phyloP scores from a whole-genome alignment of 495 filamentous ascomycete genomes.

The Poronia punctata region DNA sequence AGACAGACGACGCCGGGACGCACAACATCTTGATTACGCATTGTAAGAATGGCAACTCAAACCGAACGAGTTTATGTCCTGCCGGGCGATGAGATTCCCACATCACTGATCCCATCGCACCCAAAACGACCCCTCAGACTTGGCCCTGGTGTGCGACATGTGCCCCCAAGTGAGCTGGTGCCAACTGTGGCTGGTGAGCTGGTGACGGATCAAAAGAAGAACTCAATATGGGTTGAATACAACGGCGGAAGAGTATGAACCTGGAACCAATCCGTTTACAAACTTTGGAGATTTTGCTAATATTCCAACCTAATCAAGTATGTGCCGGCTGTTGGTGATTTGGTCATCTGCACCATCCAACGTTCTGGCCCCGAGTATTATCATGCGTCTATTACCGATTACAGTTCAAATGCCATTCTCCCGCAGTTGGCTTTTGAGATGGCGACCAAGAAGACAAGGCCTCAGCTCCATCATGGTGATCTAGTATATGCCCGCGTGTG shows the following conservation, averaged over 20 bases:
- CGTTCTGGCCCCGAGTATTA: conserved; percentile 69
- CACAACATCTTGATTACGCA: background rate
- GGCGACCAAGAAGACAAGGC: conserved; percentile 86
- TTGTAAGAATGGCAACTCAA: conserved; percentile 34
- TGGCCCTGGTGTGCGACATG: conserved; percentile 75
- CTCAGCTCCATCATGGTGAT: conserved; percentile 62
- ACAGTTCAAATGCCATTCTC: conserved; percentile 67
- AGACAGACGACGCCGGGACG: no score
- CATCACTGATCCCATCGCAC: conserved; percentile 56
- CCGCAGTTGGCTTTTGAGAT: conserved; percentile 86
- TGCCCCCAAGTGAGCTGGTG: conserved; percentile 60
- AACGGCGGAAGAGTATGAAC: conserved; percentile 54
- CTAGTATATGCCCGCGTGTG: conserved; percentile 81
- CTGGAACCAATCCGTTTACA: background rate
- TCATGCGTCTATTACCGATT: conserved; percentile 50
- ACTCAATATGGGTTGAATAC: conserved; percentile 70
- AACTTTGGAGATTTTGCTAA: conserved; percentile 2
- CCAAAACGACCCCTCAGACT: conserved; percentile 65
- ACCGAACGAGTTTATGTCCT: conserved; percentile 53
- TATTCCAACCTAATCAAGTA: conserved; percentile 53
- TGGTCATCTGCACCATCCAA: conserved; percentile 78
- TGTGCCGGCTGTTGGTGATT: conserved; percentile 65
- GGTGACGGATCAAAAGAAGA: conserved; percentile 66
- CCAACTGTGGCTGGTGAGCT: conserved; percentile 76
- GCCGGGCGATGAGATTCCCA: conserved; percentile 69